Evolutionary conservation across 2,329 filamentous ascomycete species (phyloP).

Genomic region (Apiospora marii): DNA sequence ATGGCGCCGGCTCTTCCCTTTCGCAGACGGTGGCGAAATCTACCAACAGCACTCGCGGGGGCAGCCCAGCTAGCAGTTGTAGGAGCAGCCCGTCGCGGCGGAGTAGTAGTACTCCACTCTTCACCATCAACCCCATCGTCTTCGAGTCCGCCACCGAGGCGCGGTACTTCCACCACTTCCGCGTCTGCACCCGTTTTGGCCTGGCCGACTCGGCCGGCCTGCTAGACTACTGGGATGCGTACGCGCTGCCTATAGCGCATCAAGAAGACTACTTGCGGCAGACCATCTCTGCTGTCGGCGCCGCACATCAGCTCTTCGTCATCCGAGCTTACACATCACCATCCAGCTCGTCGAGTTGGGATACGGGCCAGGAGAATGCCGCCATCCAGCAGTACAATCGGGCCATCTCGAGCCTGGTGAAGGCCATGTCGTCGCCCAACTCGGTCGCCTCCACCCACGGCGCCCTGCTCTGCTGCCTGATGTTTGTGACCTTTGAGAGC

Average conservation of each 20-base stretch:
- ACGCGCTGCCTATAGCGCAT: not conserved
- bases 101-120: not conserved
- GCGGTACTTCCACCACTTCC: slow-evolving; percentile 18
- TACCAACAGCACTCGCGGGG: not conserved
- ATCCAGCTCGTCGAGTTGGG: not conserved
- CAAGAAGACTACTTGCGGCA: slow-evolving; percentile 7
- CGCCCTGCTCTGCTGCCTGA: slow-evolving; percentile 12
- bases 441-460: not conserved
- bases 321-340: not conserved
- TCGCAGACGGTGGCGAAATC: not conserved
- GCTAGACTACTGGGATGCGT: slow-evolving; percentile 9
- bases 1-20: not conserved
- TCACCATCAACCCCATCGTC: slow-evolving; percentile 11
- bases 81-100: not conserved
- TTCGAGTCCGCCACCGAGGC: slow-evolving; percentile 19
- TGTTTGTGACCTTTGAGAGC: slow-evolving; percentile 20
- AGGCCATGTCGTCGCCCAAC: slow-evolving; percentile 12
- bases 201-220: slow-evolving; percentile 17
- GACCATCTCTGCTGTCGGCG: slow-evolving; percentile 17
- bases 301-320: slow-evolving; percentile 21
- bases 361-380: slow-evolving; percentile 13
- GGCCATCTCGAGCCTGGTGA: slow-evolving; percentile 21
- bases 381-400: slow-evolving; percentile 20
- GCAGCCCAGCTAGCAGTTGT: not conserved
- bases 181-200: slow-evolving; percentile 2